These are phyloP conservation scores for Brettanomyces sp. DNA, from an alignment of 805 yeast genomes.

Conservation along the genomic window DNA sequence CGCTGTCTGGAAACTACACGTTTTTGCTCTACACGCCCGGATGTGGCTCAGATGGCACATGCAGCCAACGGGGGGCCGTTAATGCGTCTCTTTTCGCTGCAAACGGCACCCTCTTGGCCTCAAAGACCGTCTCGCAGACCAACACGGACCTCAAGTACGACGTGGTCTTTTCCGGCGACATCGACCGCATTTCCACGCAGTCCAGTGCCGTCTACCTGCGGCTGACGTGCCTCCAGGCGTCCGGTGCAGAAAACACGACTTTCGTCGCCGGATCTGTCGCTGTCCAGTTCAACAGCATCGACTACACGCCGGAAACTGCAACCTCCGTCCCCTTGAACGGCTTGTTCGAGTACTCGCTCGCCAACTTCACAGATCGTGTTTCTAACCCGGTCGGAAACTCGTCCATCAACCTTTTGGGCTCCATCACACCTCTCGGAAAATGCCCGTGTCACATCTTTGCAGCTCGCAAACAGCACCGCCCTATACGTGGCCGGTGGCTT, in stretches of 20 bases:
- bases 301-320: constrained; percentile 2
- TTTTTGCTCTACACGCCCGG: constrained; percentile 81
- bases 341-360: constrained; percentile 68
- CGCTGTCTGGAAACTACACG: constrained; percentile 66
- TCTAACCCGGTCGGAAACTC: constrained; percentile 36
- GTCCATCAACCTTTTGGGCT: constrained; percentile 31
- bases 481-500: constrained; percentile 44
- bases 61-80: constrained; percentile 63
- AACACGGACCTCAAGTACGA: constrained; percentile 78
- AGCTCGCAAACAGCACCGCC: constrained; percentile 21
- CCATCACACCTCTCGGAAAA: constrained; percentile 25
- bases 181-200: constrained; percentile 35
- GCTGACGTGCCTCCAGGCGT: constrained; percentile 28
- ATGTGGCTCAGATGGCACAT: constrained; percentile 58
- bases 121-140: constrained; percentile 60
- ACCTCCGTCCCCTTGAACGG: constrained; percentile 48
- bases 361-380: constrained; percentile 44
- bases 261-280: constrained; percentile 58
- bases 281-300: constrained; percentile 8
- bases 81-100: constrained; percentile 59
- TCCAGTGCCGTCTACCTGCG: constrained; percentile 28
- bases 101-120: constrained; percentile 31
- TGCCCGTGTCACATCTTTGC: constrained; percentile 31
- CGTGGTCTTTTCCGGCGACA: constrained; percentile 58
- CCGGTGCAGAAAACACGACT: constrained; percentile 28